Evolutionary conservation across 345 rosid genomes (phyloP).

Genomic region (Litchi chinensis): DNA sequence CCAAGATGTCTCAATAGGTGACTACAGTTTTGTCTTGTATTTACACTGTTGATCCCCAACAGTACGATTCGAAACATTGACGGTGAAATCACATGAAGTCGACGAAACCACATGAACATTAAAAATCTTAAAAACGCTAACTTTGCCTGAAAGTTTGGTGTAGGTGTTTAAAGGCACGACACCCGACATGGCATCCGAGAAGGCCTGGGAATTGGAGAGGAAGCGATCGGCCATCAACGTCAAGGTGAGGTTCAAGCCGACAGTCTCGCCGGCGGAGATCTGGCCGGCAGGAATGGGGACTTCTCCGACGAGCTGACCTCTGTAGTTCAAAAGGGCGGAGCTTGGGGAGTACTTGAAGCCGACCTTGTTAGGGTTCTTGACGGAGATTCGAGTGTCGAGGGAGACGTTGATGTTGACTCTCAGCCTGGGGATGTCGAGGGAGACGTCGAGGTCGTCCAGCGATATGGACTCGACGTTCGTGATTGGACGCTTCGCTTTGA

Average conservation of each 20-base stretch:
- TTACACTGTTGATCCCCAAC: constrained; percentile 57
- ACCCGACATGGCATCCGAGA: constrained; percentile 40
- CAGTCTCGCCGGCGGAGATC: constrained; percentile 47
- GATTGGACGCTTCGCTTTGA: constrained; percentile 65
- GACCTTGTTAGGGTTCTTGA: constrained; percentile 73
- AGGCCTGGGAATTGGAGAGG: constrained; percentile 38
- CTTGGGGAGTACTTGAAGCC: constrained; percentile 53
- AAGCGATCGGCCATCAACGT: constrained; percentile 71
- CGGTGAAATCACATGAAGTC: constrained; percentile 51
- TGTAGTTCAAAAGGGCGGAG: constrained; percentile 56
- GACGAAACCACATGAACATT: constrained; percentile 49
- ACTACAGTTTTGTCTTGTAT: constrained; percentile 59
- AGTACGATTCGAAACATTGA: constrained; percentile 45
- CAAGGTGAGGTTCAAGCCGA: constrained; percentile 55
- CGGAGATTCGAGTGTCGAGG: constrained; percentile 49
- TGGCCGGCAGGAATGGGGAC: constrained; percentile 63
- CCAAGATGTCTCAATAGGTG: no score
- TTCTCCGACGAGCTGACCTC: constrained; percentile 60
- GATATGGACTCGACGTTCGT: constrained; percentile 48
- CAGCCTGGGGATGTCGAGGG: constrained; percentile 30
- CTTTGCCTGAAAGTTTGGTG: constrained; percentile 64
- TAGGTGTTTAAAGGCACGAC: constrained; percentile 46
- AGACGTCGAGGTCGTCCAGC: constrained; percentile 35
- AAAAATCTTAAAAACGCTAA: constrained; percentile 43
- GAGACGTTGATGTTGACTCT: constrained; percentile 49